phyloP scores from a whole-genome alignment of 768 basidiomycete species.

The Suillus subluteus region DNA sequence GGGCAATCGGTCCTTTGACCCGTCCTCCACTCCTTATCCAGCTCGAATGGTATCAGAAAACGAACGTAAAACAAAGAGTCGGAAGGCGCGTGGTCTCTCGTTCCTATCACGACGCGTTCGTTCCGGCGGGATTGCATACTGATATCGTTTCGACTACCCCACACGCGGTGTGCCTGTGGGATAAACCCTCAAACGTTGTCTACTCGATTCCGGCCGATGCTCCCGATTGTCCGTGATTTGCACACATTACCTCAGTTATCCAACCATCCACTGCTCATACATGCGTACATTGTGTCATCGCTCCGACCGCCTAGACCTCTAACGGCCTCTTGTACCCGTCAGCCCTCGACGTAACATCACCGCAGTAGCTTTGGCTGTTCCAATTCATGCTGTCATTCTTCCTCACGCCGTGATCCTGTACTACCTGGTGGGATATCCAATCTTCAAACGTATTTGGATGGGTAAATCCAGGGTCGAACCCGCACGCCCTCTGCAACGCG shows the following conservation, averaged over 20 bases:
- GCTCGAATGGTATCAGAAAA: background rate
- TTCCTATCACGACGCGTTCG: conserved; percentile 9
- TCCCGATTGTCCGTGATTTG: conserved; percentile 7
- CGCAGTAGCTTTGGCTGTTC: background rate
- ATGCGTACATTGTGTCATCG: background rate
- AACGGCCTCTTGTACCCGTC: background rate
- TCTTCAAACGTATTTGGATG: background rate
- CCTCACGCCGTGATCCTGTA: background rate
- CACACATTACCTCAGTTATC: conserved; percentile 4
- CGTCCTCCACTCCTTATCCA: conserved; percentile 2
- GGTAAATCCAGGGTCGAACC: conserved; percentile 3
- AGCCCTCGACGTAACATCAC: conserved; percentile 7
- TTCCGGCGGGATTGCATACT: background rate
- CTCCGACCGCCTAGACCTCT: background rate
- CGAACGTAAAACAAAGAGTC: conserved; percentile 8
- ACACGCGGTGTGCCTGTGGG: conserved; percentile 4
- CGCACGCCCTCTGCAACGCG: conserved; percentile 11
- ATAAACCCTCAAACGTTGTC: conserved; percentile 7
- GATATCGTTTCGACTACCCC: conserved; percentile 1
- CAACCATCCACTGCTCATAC: background rate
- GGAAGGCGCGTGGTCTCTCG: conserved; percentile 35
- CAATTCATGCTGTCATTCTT: background rate
- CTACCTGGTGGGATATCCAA: background rate
- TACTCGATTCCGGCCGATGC: background rate
- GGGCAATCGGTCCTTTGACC: background rate